A percentile compares a stretch with the other conserved stretches of the same genome.
Conservation (phyloP, 2,329 filamentous ascomycete species). For the Fusarium caatingaense region DNA sequence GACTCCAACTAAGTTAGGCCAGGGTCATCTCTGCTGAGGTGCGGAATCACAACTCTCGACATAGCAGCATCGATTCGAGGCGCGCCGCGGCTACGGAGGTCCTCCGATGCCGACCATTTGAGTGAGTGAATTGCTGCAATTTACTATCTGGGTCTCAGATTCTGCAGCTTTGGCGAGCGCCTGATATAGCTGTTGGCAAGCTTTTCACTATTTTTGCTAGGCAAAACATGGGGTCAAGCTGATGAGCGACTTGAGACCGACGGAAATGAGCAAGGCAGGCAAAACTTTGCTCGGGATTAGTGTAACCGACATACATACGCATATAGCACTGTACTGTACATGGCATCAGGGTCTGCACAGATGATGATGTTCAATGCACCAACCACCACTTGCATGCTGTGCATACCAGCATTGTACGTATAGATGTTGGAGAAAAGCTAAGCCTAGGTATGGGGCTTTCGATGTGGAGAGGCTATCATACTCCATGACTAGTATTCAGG, state of each 20-base stretch:
- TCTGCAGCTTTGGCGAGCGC: not conserved
- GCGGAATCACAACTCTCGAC: not conserved
- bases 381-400: constrained; percentile 16
- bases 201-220: not conserved
- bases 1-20: constrained; percentile 19
- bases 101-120: constrained; percentile 16
- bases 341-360: constrained; percentile 35
- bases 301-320: constrained; percentile 1
- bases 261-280: constrained; percentile 14
- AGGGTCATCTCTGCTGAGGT: constrained; percentile 4
- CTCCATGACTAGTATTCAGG: constrained; percentile 17
- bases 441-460: constrained; percentile 13
- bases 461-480: constrained; percentile 13
- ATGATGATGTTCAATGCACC: constrained; percentile 38
- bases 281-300: constrained; percentile 21
- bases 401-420: not conserved
- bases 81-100: not conserved
- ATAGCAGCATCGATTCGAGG: constrained; percentile 7
- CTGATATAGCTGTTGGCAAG: not conserved
- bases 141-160: not conserved
- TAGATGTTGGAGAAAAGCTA: constrained; percentile 1
- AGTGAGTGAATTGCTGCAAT: not conserved
- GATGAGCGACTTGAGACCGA: constrained; percentile 13
- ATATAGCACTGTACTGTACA: not conserved
- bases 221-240: constrained; percentile 7